Conservation (phyloP, 1,284 basidiomycete genomes). For the Stygiomarasmius scandens region DNA sequence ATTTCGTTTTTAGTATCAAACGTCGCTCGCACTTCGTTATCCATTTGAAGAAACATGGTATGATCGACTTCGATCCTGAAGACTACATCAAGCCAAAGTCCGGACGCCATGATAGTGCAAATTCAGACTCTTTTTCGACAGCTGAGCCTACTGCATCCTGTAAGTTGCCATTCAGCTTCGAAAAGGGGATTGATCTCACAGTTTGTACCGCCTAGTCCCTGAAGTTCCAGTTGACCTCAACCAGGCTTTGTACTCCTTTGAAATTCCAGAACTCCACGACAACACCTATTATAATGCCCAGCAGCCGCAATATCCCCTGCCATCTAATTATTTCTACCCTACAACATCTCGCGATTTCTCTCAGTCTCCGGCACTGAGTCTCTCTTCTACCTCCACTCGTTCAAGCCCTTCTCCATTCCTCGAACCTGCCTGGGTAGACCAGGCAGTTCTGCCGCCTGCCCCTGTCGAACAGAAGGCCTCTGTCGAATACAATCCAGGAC, state of each 20-base stretch:
- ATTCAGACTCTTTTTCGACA: neutral
- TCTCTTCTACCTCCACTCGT: neutral
- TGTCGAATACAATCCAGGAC: too few species aligned
- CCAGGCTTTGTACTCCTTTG: neutral
- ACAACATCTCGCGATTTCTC: neutral
- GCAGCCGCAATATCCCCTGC: neutral
- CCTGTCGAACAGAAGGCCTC: too few species aligned
- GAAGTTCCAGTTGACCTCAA: neutral
- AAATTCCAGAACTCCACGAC: neutral
- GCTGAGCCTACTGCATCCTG: neutral
- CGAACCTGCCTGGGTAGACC: too few species aligned
- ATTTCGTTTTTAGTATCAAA: slow-evolving; percentile 50
- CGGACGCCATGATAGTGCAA: neutral
- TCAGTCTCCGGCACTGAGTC: neutral
- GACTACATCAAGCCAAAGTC: neutral
- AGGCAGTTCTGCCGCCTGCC: too few species aligned
- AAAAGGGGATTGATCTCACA: neutral
- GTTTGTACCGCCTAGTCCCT: neutral
- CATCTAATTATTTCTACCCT: neutral
- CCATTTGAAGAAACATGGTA: slow-evolving; percentile 54
- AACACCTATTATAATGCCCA: too few species aligned
- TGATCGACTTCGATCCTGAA: slow-evolving; percentile 26
- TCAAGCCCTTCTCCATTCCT: neutral
- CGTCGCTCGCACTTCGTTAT: slow-evolving; percentile 56
- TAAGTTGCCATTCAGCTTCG: neutral